These are phyloP conservation scores for Lyophyllum semitale DNA, from an alignment of 768 basidiomycete species.

Conservation along the genomic window DNA sequence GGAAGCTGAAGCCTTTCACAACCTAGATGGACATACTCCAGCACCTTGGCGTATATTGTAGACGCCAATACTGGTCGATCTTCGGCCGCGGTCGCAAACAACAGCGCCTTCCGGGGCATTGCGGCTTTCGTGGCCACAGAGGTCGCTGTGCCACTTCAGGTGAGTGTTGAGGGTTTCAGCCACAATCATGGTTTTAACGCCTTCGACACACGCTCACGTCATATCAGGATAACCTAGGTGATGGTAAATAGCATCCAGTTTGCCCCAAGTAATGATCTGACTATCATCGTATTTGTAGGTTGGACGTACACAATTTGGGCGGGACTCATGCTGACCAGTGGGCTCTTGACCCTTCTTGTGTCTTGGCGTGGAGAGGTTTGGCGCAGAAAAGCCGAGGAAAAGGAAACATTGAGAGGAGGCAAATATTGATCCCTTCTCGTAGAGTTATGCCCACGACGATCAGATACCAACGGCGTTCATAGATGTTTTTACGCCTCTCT, in stretches of 20 bases:
- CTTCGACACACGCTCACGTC: not conserved
- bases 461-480: too few species aligned
- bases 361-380: conserved; percentile 59
- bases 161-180: conserved; percentile 23
- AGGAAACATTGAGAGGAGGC: conserved; percentile 30
- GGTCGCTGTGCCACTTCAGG: conserved; percentile 74
- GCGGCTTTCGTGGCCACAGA: conserved; percentile 72
- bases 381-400: conserved; percentile 51
- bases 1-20: not conserved
- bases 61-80: conserved; percentile 85
- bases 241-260: conserved; percentile 46
- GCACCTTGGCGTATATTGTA: conserved; percentile 81
- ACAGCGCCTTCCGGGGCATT: conserved; percentile 74
- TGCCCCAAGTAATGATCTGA: not conserved
- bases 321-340: conserved; percentile 50
- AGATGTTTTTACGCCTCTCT: too few species aligned
- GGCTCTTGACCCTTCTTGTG: conserved; percentile 60
- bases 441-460: too few species aligned
- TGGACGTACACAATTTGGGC: conserved; percentile 72
- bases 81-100: conserved; percentile 72
- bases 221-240: conserved; percentile 63
- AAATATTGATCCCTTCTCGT: not conserved
- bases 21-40: conserved; percentile 57
- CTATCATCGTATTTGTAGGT: conserved; percentile 26
- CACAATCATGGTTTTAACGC: not conserved